A percentile compares a stretch with the other conserved stretches of the same genome.
phyloP scores from a whole-genome alignment of 2,329 filamentous ascomycete genomes.

The Aspergillus sp. region DNA sequence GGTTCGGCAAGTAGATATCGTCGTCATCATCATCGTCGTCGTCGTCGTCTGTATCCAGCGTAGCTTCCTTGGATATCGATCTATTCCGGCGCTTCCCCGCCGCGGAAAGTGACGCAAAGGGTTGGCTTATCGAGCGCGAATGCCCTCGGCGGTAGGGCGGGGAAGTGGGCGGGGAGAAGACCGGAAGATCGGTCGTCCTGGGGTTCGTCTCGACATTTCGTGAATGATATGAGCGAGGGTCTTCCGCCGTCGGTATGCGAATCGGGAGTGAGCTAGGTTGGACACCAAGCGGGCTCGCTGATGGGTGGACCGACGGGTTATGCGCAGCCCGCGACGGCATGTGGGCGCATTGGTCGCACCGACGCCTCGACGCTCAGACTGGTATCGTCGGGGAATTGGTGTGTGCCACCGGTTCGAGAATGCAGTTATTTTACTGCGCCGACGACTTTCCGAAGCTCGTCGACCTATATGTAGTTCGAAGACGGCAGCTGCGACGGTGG shows the following conservation, averaged over 20 bases:
- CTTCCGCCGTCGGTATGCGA: conserved; percentile 25
- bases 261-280: conserved; percentile 25
- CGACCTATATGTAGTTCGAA: neutral
- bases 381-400: neutral
- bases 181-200: conserved; percentile 26
- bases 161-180: conserved; percentile 24
- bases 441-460: neutral
- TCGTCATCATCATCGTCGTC: conserved; percentile 32
- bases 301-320: conserved; percentile 35
- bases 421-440: neutral
- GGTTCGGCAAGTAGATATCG: conserved; percentile 37
- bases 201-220: conserved; percentile 33
- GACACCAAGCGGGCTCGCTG: conserved; percentile 27
- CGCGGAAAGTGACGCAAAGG: conserved; percentile 70
- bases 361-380: neutral
- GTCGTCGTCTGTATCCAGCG: conserved; percentile 52
- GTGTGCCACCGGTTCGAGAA: neutral
- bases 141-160: conserved; percentile 47
- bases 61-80: conserved; percentile 51
- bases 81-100: conserved; percentile 58
- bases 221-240: conserved; percentile 25
- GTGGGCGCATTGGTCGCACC: conserved; percentile 34
- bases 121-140: conserved; percentile 76
- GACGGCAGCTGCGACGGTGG: neutral
- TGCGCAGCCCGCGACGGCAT: conserved; percentile 44